Conservation (phyloP, 345 rosid genomes). For the Citrus mangshanensis region DNA sequence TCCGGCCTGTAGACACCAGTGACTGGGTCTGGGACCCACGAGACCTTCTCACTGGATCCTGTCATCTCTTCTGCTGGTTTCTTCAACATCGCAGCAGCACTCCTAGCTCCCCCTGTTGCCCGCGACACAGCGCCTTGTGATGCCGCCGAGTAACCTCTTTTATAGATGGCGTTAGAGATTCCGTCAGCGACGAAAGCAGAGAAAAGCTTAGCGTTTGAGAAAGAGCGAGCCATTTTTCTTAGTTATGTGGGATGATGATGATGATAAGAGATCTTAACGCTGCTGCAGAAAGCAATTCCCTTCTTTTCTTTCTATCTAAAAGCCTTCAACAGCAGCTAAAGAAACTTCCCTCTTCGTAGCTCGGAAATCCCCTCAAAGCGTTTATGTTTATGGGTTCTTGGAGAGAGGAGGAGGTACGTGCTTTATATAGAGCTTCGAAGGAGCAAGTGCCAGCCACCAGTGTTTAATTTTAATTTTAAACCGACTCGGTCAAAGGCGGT, state of each 20-base stretch:
- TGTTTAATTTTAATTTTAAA: no score
- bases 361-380: neutral
- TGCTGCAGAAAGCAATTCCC: constrained; percentile 11
- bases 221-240: constrained; percentile 45
- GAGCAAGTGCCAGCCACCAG: neutral
- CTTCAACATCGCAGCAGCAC: constrained; percentile 26
- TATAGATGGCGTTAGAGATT: constrained; percentile 29
- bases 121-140: constrained; percentile 26
- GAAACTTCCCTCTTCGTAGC: neutral
- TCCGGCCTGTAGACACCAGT: constrained; percentile 88
- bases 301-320: neutral
- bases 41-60: constrained; percentile 38
- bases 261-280: constrained; percentile 6
- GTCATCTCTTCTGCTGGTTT: constrained; percentile 46
- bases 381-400: neutral
- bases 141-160: constrained; percentile 42
- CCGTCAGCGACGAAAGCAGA: constrained; percentile 32
- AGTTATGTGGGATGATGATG: neutral
- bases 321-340: constrained; percentile 15
- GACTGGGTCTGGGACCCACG: constrained; percentile 85
- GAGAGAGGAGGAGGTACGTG: neutral
- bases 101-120: constrained; percentile 18
- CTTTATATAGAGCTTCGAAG: neutral
- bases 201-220: constrained; percentile 42
- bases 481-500: neutral